These are phyloP conservation scores for Ceriops tagal DNA, from an alignment of 345 rosid species.

Conservation along the genomic window DNA sequence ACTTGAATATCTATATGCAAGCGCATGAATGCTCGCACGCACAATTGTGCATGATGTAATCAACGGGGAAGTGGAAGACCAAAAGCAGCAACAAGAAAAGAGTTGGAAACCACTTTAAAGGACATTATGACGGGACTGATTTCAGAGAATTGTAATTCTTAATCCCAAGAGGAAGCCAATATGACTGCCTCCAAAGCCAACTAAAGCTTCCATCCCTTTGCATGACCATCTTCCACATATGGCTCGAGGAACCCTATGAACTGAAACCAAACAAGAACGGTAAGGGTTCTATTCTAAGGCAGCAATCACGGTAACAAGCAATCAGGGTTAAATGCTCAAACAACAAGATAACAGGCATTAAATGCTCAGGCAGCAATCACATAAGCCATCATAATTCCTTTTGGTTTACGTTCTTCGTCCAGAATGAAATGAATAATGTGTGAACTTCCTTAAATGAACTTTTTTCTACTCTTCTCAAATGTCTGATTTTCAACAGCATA, in stretches of 20 bases:
- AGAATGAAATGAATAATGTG: background rate
- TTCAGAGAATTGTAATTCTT: background rate
- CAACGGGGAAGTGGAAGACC: background rate
- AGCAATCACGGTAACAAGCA: background rate
- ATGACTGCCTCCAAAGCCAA: background rate
- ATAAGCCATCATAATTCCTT: background rate
- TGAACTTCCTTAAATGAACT: background rate
- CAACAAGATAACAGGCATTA: background rate
- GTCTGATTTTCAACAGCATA: too few species aligned
- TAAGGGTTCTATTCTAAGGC: background rate
- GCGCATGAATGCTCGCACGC: background rate
- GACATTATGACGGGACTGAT: too few species aligned
- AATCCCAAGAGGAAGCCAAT: background rate
- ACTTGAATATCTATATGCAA: too few species aligned
- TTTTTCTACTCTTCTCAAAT: too few species aligned
- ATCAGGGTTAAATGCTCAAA: background rate
- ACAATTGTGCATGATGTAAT: background rate
- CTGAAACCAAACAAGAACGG: constrained; percentile 38
- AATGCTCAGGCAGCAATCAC: background rate
- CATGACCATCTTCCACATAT: constrained; percentile 62
- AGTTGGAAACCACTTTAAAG: background rate
- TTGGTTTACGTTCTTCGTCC: background rate
- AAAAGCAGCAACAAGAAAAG: background rate
- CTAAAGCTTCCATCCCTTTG: constrained; percentile 65
- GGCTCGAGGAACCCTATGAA: constrained; percentile 89